phyloP scores from a whole-genome alignment of 805 yeast genomes.

The Kodamaea neixiangensis region DNA sequence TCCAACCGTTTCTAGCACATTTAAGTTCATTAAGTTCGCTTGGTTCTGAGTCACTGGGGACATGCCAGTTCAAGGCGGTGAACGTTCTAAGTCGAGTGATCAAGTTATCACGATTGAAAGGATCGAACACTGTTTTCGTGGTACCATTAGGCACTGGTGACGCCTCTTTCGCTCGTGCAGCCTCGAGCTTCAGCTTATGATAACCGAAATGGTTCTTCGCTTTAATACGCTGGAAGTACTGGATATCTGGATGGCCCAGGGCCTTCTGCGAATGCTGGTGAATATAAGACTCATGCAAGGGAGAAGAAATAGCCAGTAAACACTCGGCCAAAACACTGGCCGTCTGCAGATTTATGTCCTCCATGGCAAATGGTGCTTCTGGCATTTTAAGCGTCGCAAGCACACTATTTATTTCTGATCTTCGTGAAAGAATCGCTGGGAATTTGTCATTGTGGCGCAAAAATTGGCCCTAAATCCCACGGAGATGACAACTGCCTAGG shows the following conservation, averaged over 20 bases:
- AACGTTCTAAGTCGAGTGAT: conserved; percentile 45
- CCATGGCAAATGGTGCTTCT: conserved; percentile 16
- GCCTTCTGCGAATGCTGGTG: conserved; percentile 16
- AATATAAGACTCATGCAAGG: conserved; percentile 15
- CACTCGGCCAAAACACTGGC: conserved; percentile 28
- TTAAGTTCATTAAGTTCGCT: conserved; percentile 43
- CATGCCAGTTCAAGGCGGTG: conserved; percentile 49
- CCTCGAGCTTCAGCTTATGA: conserved; percentile 29
- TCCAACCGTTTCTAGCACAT: conserved; percentile 58
- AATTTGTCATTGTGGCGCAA: conserved; percentile 16
- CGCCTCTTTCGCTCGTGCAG: conserved; percentile 6
- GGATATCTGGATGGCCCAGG: conserved; percentile 37
- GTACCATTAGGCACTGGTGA: background rate
- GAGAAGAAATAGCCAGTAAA: conserved; percentile 20
- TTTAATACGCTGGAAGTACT: conserved; percentile 38
- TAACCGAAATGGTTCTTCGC: conserved; percentile 38
- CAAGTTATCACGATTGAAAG: conserved; percentile 37
- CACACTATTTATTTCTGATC: background rate
- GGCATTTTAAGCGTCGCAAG: background rate
- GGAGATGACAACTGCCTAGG: background rate
- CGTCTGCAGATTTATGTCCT: conserved; percentile 18
- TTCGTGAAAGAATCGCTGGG: background rate
- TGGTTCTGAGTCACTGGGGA: conserved; percentile 24
- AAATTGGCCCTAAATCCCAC: background rate
- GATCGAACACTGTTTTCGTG: conserved; percentile 30